Evolutionary conservation across 2,329 filamentous ascomycete genomes (phyloP), one percentile per base, ranked within the genome.

Genomic region (Zasmidium angulare): DNA sequence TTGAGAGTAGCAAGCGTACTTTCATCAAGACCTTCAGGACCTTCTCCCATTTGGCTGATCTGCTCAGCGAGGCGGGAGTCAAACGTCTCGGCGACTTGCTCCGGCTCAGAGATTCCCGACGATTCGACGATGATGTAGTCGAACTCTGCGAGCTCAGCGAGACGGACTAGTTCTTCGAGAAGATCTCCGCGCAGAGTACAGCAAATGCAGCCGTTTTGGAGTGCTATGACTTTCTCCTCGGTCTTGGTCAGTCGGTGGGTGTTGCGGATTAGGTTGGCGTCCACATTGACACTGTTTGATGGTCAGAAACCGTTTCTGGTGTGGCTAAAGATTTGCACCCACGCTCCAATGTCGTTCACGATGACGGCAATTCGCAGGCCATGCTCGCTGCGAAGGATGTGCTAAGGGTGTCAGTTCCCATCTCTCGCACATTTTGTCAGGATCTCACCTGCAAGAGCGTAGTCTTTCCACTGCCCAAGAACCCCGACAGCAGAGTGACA

Each of bases 11-110:
- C 65, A 3, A 71, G 36, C 1, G 67, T 71, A 11, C 57, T 60
- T 14, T 62, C 58, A 50, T 64, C 62, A 11, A 66, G 55, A 11
- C 63, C 56, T 49, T 59, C 56, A 10, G 57, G 46, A 68, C 64
- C 58, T 67, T 69, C 56, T 66, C 72, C 62, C 69, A 77, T 53
- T 9, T 52, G 52, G 22, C 64, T 67, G 53, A 73, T 71, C 46
- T 71, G 69, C 49, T 73, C 70, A 2, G 70, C 68, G 82, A 81
- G 46, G 80, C 82, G 3, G n/a, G 79, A 75, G 31, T 87, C 86
- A 66, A 90, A 90, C 0, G 87, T 90, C 76, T 90, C 88, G 0
- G 88, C 88, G 0, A 91, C 88, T 66, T 90, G 88, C 75, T 89
- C 86, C 0, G 86, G 87, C 71, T 89, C 87, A 65, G 87, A 89